Base-by-base conservation (phyloP, 2,329 filamentous ascomycete genomes). In the Scleromitrula shiraiana region DNA sequence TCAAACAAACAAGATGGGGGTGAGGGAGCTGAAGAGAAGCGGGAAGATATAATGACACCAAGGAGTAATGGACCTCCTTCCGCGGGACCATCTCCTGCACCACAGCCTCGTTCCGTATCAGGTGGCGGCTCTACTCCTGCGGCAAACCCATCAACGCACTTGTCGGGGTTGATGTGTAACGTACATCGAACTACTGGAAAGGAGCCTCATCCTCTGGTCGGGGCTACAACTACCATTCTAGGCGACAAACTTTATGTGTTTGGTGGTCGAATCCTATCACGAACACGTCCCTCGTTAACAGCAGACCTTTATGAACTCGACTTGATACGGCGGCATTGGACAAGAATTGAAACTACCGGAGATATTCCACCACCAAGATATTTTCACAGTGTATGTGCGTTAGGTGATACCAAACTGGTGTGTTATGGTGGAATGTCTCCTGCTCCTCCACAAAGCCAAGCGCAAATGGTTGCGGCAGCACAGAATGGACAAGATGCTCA, bases 361-460 rank as follows among this genome's bases (percentile, higher is more conserved):
- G 89, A 97, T 59, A 72, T 94, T 30, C 93, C 93, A 1, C 85
- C 89, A 2, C 88, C 93, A 7, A 80, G 93, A 52, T 98, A 98
- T 65, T 98, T 98, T 57, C 93, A 98, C 70, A 97, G 89, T 55
- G 86, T 97, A 65, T 98, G 93, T 65, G 78, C 88, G 1, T 70
- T 98, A 2, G 93, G 93, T 19, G 93, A 97, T 64, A 91, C 88
- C 2, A 98, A 97, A 67, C 75, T 98, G 65, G 91, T 98, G 3
- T 97, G 91, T 67, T 98, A 97, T 66, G 93, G 93, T 50, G 93
- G 93, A 58, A 98, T 98, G 93, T 96, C 91, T 8, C 90, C 91
- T 1, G 78, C 82, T 9, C 61, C 70, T 12, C 64, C 60, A 32
- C 65, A 66, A 45, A 66, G 58, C 35, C 68, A 70, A 48, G 70